Percentiles rank a stretch among this genome's conserved stretches.
phyloP scores from a whole-genome alignment of 2,329 filamentous ascomycete genomes.

The Chaetoscypha palmicola region DNA sequence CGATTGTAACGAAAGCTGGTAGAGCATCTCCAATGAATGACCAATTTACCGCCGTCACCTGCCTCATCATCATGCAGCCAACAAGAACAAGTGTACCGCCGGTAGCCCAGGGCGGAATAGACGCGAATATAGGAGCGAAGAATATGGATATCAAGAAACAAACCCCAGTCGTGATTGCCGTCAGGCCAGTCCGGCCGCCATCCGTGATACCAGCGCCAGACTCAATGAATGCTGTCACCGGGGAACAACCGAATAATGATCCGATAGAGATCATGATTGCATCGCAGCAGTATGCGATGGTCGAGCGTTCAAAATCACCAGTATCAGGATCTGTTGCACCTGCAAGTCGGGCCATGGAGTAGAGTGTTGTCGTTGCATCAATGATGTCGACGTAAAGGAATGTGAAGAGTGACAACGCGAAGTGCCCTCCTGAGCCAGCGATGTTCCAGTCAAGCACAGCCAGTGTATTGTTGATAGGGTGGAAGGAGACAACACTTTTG shows the following conservation, averaged over 20 bases:
- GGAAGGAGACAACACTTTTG: slow-evolving; percentile 64
- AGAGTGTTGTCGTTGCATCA: slow-evolving; percentile 69
- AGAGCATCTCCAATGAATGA: slow-evolving; percentile 67
- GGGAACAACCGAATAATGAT: slow-evolving; percentile 61
- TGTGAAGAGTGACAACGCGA: slow-evolving; percentile 65
- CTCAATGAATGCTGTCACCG: slow-evolving; percentile 69
- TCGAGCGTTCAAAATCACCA: slow-evolving; percentile 80
- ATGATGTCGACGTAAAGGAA: slow-evolving; percentile 77
- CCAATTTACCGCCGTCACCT: slow-evolving; percentile 71
- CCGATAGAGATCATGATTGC: slow-evolving; percentile 66
- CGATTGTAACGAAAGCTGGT: slow-evolving; percentile 68
- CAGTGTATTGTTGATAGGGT: slow-evolving; percentile 58
- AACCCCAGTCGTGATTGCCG: slow-evolving; percentile 60
- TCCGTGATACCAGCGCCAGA: slow-evolving; percentile 70
- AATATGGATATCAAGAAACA: slow-evolving; percentile 68
- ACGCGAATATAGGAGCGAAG: slow-evolving; percentile 70
- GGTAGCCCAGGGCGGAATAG: slow-evolving; percentile 71
- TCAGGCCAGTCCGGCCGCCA: slow-evolving; percentile 66
- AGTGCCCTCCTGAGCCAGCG: slow-evolving; percentile 43
- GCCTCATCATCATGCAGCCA: slow-evolving; percentile 71
- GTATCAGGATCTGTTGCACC: slow-evolving; percentile 56
- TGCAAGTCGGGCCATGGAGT: slow-evolving; percentile 75
- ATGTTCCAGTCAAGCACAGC: slow-evolving; percentile 62
- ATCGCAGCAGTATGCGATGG: slow-evolving; percentile 69
- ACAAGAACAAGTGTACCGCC: slow-evolving; percentile 67